These are phyloP conservation scores for Colletotrichum brevisporum DNA, from an alignment of 2,329 filamentous ascomycete species.

Conservation along the genomic window DNA sequence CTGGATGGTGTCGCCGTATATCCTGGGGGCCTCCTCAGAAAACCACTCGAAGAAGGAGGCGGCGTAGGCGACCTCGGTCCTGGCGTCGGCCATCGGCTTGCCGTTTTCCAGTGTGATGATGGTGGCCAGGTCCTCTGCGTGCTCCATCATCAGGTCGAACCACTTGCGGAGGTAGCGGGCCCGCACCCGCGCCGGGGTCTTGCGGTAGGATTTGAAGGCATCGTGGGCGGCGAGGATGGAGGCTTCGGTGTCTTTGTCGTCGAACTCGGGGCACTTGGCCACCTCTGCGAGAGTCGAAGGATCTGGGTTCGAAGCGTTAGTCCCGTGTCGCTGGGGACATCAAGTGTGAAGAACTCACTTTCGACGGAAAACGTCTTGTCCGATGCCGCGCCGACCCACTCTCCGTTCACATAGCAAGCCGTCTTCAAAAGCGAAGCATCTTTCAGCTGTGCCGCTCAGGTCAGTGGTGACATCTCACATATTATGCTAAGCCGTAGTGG, in stretches of 20 bases:
- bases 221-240: slow-evolving; percentile 79
- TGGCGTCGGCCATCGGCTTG: slow-evolving; percentile 75
- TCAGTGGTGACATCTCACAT: background rate
- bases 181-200: slow-evolving; percentile 72
- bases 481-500: background rate
- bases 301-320: slow-evolving; percentile 60
- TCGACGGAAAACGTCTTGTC: slow-evolving; percentile 81
- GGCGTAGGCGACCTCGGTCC: slow-evolving; percentile 70
- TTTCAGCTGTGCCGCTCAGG: slow-evolving; percentile 60
- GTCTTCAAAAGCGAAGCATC: slow-evolving; percentile 78
- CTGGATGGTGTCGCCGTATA: slow-evolving; percentile 72
- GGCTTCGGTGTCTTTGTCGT: slow-evolving; percentile 74
- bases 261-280: slow-evolving; percentile 80
- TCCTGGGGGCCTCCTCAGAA: slow-evolving; percentile 72
- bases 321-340: background rate
- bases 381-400: slow-evolving; percentile 81
- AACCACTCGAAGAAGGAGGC: slow-evolving; percentile 76
- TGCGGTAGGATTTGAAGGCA: slow-evolving; percentile 74
- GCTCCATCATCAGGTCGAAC: slow-evolving; percentile 77
- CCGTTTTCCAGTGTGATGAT: slow-evolving; percentile 81
- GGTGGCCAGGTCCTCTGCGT: slow-evolving; percentile 75
- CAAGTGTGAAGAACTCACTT: slow-evolving; percentile 54
- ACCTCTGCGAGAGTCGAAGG: slow-evolving; percentile 79
- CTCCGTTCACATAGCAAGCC: slow-evolving; percentile 80
- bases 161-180: slow-evolving; percentile 73